Evolutionary conservation across 2,329 filamentous ascomycete genomes (phyloP).

Genomic region (Claviceps pazoutovae): DNA sequence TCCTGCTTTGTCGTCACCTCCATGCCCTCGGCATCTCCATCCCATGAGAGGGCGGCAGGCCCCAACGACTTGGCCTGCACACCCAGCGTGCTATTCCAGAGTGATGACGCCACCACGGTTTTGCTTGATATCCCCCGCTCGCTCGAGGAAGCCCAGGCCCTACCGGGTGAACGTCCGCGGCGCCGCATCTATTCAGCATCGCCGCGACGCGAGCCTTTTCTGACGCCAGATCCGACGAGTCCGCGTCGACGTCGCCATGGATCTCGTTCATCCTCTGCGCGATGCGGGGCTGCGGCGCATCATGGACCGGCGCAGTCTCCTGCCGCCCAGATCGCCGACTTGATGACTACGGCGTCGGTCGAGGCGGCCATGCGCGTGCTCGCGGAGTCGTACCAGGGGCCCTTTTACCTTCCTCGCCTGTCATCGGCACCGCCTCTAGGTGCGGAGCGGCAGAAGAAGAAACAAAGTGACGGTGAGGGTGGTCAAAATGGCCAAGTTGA

Average conservation of each 20-base stretch:
- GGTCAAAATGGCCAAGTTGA: not conserved
- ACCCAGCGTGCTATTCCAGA: constrained; percentile 21
- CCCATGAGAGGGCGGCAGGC: not conserved
- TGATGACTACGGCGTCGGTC: constrained; percentile 38
- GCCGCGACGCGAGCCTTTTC: constrained; percentile 31
- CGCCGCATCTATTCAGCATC: constrained; percentile 32
- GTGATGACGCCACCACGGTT: constrained; percentile 29
- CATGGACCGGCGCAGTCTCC: constrained; percentile 21
- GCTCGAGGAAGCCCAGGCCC: constrained; percentile 50
- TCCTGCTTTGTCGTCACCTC: not conserved
- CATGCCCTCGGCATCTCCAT: not conserved
- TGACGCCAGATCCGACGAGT: constrained; percentile 33
- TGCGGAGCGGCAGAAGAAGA: not conserved
- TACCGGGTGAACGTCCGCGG: constrained; percentile 20
- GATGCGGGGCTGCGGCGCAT: constrained; percentile 10
- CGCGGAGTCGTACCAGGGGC: constrained; percentile 22
- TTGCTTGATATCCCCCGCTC: constrained; percentile 58
- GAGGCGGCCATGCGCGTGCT: constrained; percentile 28
- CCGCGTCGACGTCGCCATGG: not conserved
- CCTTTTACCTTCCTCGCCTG: constrained; percentile 33
- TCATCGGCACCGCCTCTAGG: not conserved
- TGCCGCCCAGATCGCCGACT: constrained; percentile 36
- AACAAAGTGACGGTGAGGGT: no score
- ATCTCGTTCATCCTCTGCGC: not conserved
- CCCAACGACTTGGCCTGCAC: not conserved